Percentiles rank a stretch among this genome's conserved stretches.
Conservation (phyloP, 805 yeast species). For the Zygoascus biomembranicola region DNA sequence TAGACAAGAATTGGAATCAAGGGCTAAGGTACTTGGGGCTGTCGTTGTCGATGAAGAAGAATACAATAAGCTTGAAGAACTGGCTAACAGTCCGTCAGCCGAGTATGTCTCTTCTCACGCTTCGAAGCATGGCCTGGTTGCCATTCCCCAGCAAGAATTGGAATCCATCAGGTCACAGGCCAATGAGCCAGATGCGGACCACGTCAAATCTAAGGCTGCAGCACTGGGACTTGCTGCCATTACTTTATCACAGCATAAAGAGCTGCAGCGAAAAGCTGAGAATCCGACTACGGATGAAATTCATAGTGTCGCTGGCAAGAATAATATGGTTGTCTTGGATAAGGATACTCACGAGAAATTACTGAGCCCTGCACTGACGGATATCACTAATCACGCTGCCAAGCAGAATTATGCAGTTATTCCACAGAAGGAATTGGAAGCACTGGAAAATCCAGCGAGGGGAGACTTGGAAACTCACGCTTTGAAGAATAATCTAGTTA, state of each 20-base stretch:
- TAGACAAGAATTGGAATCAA: slow-evolving; percentile 19
- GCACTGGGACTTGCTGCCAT: slow-evolving; percentile 24
- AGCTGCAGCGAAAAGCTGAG: slow-evolving; percentile 19
- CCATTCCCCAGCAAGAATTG: slow-evolving; percentile 20
- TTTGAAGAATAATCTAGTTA: slow-evolving; percentile 23
- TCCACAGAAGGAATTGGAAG: slow-evolving; percentile 6
- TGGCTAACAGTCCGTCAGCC: slow-evolving; percentile 23
- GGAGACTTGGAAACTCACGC: slow-evolving; percentile 26
- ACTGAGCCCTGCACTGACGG: slow-evolving; percentile 14
- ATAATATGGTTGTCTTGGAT: slow-evolving; percentile 27
- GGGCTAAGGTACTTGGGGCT: slow-evolving; percentile 16
- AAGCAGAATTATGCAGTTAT: slow-evolving; percentile 2
- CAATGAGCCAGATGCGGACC: slow-evolving; percentile 11
- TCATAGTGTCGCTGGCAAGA: slow-evolving; percentile 24
- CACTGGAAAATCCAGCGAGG: slow-evolving; percentile 20
- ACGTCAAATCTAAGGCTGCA: slow-evolving; percentile 12
- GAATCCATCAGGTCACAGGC: slow-evolving; percentile 20
- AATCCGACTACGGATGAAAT: slow-evolving; percentile 24
- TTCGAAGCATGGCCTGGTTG: slow-evolving; percentile 8
- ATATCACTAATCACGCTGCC: slow-evolving; percentile 6
- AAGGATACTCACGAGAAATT: slow-evolving; percentile 26
- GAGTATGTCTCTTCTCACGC: slow-evolving; percentile 23
- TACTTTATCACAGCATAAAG: slow-evolving; percentile 18
- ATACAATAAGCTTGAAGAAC: slow-evolving; percentile 11
- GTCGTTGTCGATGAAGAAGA: slow-evolving; percentile 18